Base-by-base conservation (phyloP, 805 yeast species). In the Yamadazyma laniorum region DNA sequence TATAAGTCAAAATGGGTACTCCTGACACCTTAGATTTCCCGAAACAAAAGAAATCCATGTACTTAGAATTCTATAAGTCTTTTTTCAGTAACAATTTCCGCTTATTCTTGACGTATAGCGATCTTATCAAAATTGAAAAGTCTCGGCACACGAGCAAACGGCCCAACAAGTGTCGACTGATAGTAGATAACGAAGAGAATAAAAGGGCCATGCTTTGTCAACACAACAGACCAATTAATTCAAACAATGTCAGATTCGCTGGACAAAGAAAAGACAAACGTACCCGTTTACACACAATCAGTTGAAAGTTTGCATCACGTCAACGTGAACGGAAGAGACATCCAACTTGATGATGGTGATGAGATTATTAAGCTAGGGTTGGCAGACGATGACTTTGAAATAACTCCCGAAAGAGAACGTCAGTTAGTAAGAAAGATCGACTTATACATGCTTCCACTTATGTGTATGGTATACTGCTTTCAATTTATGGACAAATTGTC, bases 401-500 rank as follows among this genome's bases (percentile, higher is more conserved):
- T 52, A 1, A 51, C 51, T 16, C 51, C 50, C 11, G 48, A 42
- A 34, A 40, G 47, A 4, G 44, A 48, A 29, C 46, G 34, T 15
- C 50, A 39, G 19, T 32, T 58, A 13, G 32, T 48, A 7, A n/a
- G 52, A 11, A 50, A 55, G 37, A 59, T 57, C 22, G 60, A 56
- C 43, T 6, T 49, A 3, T 53, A 32, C 38, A 34, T 61, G 29
- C 37, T 61, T 25, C 66, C 66, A 1, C 21, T 58, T 5, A 50
- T 61, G 44, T 51, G 56, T 39, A 21, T 46, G 8, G 37, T 55
- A 12, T 61, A 61, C 42, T 45, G 55, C 34, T 50, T 54, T 29
- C 66, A 61, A 35, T 59, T 56, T 38, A 54, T 62, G 65, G 69
- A 64, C 45, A 70, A 71, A 43, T 50, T 59, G 15, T 50, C 72